Evolutionary conservation across 2,329 filamentous ascomycete species (phyloP).

Genomic region (Curvularia spicifera): DNA sequence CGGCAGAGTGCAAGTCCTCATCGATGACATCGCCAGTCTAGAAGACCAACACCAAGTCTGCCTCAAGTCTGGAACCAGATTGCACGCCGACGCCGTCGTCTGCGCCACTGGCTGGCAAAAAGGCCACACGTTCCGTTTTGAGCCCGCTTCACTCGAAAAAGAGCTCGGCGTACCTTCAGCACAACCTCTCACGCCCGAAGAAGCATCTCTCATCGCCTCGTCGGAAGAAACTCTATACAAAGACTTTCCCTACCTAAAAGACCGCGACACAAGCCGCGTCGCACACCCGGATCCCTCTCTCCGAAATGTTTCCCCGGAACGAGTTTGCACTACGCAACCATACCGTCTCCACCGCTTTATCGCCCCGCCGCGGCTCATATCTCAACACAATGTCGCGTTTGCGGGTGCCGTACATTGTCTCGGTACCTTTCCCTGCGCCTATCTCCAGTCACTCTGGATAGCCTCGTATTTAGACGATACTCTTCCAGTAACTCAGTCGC

Average conservation of each 20-base stretch:
- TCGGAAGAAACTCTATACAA: slow-evolving; percentile 22
- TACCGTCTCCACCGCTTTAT: slow-evolving; percentile 55
- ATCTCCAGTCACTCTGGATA: slow-evolving; percentile 56
- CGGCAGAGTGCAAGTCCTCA: slow-evolving; percentile 62
- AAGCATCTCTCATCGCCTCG: slow-evolving; percentile 45
- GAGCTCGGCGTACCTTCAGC: slow-evolving; percentile 57
- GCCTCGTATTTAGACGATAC: slow-evolving; percentile 67
- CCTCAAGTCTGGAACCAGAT: slow-evolving; percentile 54
- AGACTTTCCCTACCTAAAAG: slow-evolving; percentile 25
- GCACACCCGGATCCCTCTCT: slow-evolving; percentile 31
- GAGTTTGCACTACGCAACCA: slow-evolving; percentile 23
- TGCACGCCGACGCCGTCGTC: slow-evolving; percentile 60
- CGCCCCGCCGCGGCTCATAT: slow-evolving; percentile 37
- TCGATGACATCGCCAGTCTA: slow-evolving; percentile 62
- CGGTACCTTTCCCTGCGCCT: slow-evolving; percentile 47
- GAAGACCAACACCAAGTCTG: slow-evolving; percentile 53
- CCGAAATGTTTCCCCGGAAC: slow-evolving; percentile 11
- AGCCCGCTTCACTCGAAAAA: slow-evolving; percentile 50
- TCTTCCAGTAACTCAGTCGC: slow-evolving; percentile 43
- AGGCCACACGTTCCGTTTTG: slow-evolving; percentile 58
- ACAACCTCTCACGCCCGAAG: slow-evolving; percentile 38
- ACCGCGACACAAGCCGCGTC: slow-evolving; percentile 24
- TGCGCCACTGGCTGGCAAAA: slow-evolving; percentile 65
- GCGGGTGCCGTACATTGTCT: slow-evolving; percentile 45
- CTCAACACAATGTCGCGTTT: slow-evolving; percentile 25